A percentile compares a stretch with the other conserved stretches of the same genome.
Evolutionary conservation across 2,329 filamentous ascomycete species (phyloP).

Genomic region (Fusarium sacchari): DNA sequence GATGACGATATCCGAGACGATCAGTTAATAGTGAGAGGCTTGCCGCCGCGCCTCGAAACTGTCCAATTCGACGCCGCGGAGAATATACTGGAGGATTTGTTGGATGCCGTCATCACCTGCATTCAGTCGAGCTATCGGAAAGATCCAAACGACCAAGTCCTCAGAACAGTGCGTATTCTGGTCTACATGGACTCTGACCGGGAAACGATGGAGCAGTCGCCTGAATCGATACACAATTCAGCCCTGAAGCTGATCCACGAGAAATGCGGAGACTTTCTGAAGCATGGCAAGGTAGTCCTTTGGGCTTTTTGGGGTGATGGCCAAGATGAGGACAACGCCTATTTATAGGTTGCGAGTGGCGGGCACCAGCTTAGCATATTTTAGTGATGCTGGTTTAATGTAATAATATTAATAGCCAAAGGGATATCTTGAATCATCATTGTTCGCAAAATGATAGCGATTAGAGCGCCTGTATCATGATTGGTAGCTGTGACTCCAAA

Average conservation of each 20-base stretch:
- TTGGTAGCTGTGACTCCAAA: background rate
- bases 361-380: too few species aligned
- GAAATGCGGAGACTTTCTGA: background rate
- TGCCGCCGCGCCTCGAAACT: background rate
- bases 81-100: background rate
- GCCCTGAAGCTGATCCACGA: background rate
- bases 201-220: background rate
- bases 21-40: background rate
- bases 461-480: background rate
- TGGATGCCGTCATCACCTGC: background rate
- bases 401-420: too few species aligned
- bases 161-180: background rate
- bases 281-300: background rate
- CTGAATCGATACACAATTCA: background rate
- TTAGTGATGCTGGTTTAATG: background rate
- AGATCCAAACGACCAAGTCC: background rate
- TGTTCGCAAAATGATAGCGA: background rate
- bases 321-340: background rate
- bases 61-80: background rate
- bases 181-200: background rate
- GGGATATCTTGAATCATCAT: background rate
- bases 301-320: background rate
- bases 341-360: background rate
- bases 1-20: background rate
- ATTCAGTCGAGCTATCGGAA: background rate